Conservation (phyloP, 371 early-diverging fungal species). For the Zancudomyces culisetae region DNA sequence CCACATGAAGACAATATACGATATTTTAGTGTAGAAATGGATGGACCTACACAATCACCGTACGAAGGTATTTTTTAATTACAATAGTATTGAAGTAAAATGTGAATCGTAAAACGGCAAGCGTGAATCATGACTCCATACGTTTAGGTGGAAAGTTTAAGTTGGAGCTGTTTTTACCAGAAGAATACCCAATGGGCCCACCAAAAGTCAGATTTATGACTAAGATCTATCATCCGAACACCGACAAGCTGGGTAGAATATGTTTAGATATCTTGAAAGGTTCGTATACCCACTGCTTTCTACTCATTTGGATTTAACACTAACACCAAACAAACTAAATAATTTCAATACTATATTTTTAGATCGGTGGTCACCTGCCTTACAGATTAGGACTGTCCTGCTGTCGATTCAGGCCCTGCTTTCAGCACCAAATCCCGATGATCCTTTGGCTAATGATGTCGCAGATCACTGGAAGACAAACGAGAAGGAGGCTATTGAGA, state of each 20-base stretch:
- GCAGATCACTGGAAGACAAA: slow-evolving; percentile 98
- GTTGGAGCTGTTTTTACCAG: slow-evolving; percentile 89
- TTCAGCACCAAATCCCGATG: slow-evolving; percentile 96
- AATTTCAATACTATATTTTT: slow-evolving; percentile 1
- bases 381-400: slow-evolving; percentile 93
- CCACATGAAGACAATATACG: slow-evolving; percentile 90
- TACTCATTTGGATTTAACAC: neutral
- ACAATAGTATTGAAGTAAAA: too few relatives aligned
- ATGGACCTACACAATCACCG: slow-evolving; percentile 90
- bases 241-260: slow-evolving; percentile 96
- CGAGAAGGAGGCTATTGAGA: slow-evolving; percentile 75
- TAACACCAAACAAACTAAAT: too few relatives aligned
- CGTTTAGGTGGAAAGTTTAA: slow-evolving; percentile 83
- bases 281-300: slow-evolving; percentile 8
- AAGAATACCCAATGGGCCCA: slow-evolving; percentile 97
- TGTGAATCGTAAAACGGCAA: too few relatives aligned
- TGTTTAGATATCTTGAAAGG: slow-evolving; percentile 98
- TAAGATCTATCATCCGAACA: slow-evolving; percentile 98
- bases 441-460: slow-evolving; percentile 95
- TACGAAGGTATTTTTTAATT: slow-evolving; percentile 65
- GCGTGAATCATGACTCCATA: too few relatives aligned
- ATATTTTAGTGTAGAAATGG: slow-evolving; percentile 93
- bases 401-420: slow-evolving; percentile 96
- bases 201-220: slow-evolving; percentile 97
- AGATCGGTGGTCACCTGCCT: slow-evolving; percentile 98